These are phyloP conservation scores for Rugonectria rugulosa DNA, from an alignment of 2,329 filamentous ascomycete genomes.

Conservation along the genomic window DNA sequence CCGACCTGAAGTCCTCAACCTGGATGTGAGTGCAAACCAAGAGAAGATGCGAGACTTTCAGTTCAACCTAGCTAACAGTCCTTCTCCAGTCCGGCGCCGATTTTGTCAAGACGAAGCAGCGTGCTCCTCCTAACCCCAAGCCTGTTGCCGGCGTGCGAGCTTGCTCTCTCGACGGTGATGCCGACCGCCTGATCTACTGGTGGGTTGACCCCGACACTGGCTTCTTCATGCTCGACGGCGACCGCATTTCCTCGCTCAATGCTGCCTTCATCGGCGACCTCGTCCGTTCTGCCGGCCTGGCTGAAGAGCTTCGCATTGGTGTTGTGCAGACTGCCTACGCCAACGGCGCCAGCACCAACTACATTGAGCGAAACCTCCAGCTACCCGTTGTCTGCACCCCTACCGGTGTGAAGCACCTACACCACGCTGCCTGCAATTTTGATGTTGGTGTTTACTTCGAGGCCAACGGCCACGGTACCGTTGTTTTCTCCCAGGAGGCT, in stretches of 20 bases:
- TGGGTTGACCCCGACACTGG: constrained; percentile 82
- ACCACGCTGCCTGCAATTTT: constrained; percentile 94
- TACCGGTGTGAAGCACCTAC: constrained; percentile 96
- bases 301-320: constrained; percentile 84
- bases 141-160: constrained; percentile 78
- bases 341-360: constrained; percentile 93
- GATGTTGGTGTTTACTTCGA: constrained; percentile 99
- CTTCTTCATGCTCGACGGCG: constrained; percentile 94
- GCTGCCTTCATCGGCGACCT: constrained; percentile 94
- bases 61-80: constrained; percentile 8
- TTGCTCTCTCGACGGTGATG: constrained; percentile 94
- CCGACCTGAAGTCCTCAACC: constrained; percentile 87
- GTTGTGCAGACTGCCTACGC: constrained; percentile 98
- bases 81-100: constrained; percentile 84
- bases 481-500: constrained; percentile 89
- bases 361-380: constrained; percentile 86
- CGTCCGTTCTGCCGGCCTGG: constrained; percentile 78
- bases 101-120: constrained; percentile 96
- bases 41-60: neutral
- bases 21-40: constrained; percentile 68
- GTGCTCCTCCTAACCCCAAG: constrained; percentile 83
- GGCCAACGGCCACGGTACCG: constrained; percentile 96
- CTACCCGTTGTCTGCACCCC: constrained; percentile 92
- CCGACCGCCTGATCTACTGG: constrained; percentile 95
- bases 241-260: constrained; percentile 93